Evolutionary conservation across 2,329 filamentous ascomycete species (phyloP), one percentile per base, ranked within the genome.

Genomic region (Cordyceps farinosa): DNA sequence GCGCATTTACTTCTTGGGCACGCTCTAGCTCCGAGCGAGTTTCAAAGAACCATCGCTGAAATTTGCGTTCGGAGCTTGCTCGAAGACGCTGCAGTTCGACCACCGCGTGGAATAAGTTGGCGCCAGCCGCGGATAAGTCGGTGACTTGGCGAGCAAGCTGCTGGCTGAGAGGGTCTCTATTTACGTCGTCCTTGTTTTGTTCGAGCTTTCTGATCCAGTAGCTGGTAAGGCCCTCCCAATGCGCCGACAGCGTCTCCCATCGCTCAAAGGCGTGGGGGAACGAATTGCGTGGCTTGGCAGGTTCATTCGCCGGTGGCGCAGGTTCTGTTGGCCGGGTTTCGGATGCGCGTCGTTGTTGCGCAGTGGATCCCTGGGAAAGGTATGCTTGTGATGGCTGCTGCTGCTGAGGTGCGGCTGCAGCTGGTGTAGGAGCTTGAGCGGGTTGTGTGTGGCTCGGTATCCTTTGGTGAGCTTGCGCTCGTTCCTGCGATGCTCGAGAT

Each of bases 31-130:
- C 93, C 38, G 89, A 85, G 58, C 93, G 85, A 8, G 93, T 97
- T 74, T 99, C 95, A 69, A 96, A 97, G 77, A 98, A 98, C 95
- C 95, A 99, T 57, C 95, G 86, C 77, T 99, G 95, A 70, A 99
- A 99, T 74, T 98, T 98, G 67, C 95, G 88, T 76, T 99, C 95
- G 0, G 94, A 98, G 62, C 92, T 97, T 44, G 95, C 95, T 50
- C 95, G 90, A 32, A 99, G 82, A 36, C 95, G 88, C 75, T 99
- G 95, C 52, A 99, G 80, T 76, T 99, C 95, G 3, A 99, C 95
- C 0, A 99, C 93, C 10, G 95, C 95, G 74, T 99, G 95, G 75
- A 99, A 99, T 0, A 99, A 82, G 69, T 99, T 99, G 5, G 95
- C 95, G 13, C 95, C 95, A 1, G 95, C 95, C 8, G 95, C 95